Evolutionary conservation across 2,329 filamentous ascomycete genomes (phyloP).

Genomic region (Diplocarpon rosae): DNA sequence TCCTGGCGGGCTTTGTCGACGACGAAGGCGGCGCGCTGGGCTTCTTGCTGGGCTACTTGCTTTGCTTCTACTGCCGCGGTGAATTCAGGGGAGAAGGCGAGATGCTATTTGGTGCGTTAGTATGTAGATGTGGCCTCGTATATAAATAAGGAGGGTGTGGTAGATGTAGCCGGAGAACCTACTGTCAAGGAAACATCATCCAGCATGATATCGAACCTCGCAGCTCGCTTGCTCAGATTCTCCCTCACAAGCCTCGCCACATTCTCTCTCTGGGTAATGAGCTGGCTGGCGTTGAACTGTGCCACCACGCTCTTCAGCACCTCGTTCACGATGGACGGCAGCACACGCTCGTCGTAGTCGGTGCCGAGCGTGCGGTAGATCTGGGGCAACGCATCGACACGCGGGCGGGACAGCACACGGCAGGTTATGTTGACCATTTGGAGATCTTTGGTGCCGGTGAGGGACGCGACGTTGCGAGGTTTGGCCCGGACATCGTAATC

Average conservation of each 20-base stretch:
- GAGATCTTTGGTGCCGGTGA: constrained; percentile 97
- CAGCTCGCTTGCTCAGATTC: constrained; percentile 81
- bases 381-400: constrained; percentile 79
- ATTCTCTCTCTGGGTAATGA: constrained; percentile 98
- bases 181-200: constrained; percentile 97
- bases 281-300: constrained; percentile 95
- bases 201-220: constrained; percentile 92
- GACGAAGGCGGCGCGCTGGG: constrained; percentile 90
- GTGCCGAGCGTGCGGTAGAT: constrained; percentile 93
- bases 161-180: constrained; percentile 28
- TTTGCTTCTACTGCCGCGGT: constrained; percentile 64
- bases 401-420: constrained; percentile 89
- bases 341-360: constrained; percentile 93
- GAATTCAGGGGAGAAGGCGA: constrained; percentile 64
- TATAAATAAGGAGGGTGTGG: neutral
- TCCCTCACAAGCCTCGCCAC: constrained; percentile 86
- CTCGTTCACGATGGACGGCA: constrained; percentile 97
- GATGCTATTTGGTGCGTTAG: constrained; percentile 37
- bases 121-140: too few species aligned
- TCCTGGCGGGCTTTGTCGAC: constrained; percentile 98
- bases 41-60: constrained; percentile 78
- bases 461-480: constrained; percentile 89
- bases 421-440: constrained; percentile 99
- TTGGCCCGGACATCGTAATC: constrained; percentile 97
- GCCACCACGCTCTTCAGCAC: constrained; percentile 97